A percentile compares a stretch with the other conserved stretches of the same genome.
phyloP scores from a whole-genome alignment of 1,284 basidiomycete genomes.

The Papiliotrema flavescens region DNA sequence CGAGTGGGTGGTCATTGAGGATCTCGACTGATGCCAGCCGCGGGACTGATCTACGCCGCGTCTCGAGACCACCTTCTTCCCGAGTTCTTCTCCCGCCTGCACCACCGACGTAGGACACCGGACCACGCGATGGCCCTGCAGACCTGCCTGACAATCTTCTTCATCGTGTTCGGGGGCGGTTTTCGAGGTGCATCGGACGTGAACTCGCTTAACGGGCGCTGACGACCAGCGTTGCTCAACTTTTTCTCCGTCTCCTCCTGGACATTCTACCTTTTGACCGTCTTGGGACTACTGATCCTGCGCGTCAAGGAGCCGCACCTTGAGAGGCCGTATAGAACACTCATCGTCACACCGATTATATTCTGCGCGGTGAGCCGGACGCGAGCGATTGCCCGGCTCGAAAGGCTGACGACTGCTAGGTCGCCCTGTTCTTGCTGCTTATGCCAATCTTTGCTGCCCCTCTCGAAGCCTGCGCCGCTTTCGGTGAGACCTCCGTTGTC shows the following conservation, averaged over 20 bases:
- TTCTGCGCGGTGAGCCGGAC: slow-evolving; percentile 72
- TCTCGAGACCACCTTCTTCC: slow-evolving; percentile 86
- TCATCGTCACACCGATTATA: slow-evolving; percentile 81
- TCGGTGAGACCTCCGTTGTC: slow-evolving; percentile 58
- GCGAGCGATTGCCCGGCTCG: not conserved
- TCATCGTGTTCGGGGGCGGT: slow-evolving; percentile 79
- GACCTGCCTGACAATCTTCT: slow-evolving; percentile 65
- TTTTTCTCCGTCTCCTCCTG: slow-evolving; percentile 61
- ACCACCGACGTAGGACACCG: slow-evolving; percentile 71
- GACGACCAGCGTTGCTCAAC: slow-evolving; percentile 61
- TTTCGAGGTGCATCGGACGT: slow-evolving; percentile 59
- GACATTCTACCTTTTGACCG: slow-evolving; percentile 88
- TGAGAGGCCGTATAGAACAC: slow-evolving; percentile 85
- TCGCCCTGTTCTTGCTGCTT: slow-evolving; percentile 84
- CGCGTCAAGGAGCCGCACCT: slow-evolving; percentile 87
- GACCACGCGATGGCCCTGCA: slow-evolving; percentile 80
- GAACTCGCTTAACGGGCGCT: too few species aligned
- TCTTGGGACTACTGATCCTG: slow-evolving; percentile 81
- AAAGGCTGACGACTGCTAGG: slow-evolving; percentile 49
- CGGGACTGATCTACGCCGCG: slow-evolving; percentile 82
- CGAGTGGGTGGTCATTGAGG: too few species aligned
- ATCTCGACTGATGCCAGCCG: slow-evolving; percentile 36
- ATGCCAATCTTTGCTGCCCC: slow-evolving; percentile 96
- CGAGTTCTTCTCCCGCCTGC: slow-evolving; percentile 69
- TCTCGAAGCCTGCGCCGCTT: slow-evolving; percentile 75